Percentiles rank a stretch among this genome's conserved stretches.
phyloP scores from a whole-genome alignment of 345 rosid species.

The Angophora floribunda region DNA sequence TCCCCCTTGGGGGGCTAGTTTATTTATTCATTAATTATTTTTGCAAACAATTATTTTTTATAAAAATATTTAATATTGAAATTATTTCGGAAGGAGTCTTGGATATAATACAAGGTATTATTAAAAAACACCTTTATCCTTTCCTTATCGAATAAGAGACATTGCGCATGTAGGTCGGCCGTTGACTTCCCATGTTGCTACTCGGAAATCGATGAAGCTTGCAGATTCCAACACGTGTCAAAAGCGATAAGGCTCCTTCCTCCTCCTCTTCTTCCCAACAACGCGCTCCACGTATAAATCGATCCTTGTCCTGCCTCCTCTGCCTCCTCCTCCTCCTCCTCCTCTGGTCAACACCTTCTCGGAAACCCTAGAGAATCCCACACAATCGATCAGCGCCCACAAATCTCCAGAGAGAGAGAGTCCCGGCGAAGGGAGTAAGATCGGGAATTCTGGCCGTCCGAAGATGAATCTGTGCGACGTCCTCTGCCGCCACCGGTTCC shows the following conservation, averaged over 20 bases:
- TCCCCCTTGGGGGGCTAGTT: too few relatives aligned
- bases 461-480: not conserved
- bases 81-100: not conserved
- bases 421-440: not conserved
- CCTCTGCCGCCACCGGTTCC: not conserved
- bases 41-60: too few relatives aligned
- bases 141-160: not conserved
- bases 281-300: not conserved
- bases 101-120: not conserved
- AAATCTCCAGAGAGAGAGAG: too few relatives aligned
- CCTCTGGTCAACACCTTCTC: not conserved
- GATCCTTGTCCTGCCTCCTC: too few relatives aligned
- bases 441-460: not conserved
- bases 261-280: not conserved
- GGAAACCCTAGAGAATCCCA: not conserved
- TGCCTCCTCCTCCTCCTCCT: not conserved
- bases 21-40: too few relatives aligned
- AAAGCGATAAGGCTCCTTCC: not conserved
- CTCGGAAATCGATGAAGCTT: not conserved
- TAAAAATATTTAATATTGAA: rapidly evolving
- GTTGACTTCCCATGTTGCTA: not conserved
- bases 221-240: not conserved
- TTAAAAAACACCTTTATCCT: not conserved
- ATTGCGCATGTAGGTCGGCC: not conserved
- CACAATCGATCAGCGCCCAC: not conserved